Conservation (phyloP, 2,329 filamentous ascomycete species). For the Stagonosporopsis vannaccii region DNA sequence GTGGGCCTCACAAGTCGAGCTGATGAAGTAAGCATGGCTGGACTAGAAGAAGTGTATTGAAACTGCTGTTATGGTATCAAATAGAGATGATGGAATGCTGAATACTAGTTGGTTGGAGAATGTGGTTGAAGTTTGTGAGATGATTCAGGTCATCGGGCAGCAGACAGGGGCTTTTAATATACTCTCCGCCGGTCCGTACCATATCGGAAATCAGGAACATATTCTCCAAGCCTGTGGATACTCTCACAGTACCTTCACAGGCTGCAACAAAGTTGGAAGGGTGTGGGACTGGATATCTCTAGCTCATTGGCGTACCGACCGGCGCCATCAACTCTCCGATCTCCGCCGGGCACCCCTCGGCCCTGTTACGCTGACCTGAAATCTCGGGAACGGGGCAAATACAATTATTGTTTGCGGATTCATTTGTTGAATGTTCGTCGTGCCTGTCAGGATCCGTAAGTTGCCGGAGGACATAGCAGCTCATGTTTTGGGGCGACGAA, state of each 20-base stretch:
- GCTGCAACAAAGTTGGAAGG: background rate
- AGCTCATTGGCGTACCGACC: background rate
- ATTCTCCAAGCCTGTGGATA: background rate
- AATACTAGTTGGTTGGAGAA: background rate
- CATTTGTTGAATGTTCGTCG: background rate
- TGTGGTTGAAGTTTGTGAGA: background rate
- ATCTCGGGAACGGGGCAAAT: background rate
- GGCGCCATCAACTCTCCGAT: background rate
- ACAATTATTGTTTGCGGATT: too few species aligned
- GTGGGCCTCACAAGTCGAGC: background rate
- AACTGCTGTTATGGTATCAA: background rate
- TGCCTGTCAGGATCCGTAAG: background rate
- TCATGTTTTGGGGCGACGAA: background rate
- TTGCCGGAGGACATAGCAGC: background rate
- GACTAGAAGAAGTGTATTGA: background rate
- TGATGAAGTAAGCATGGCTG: background rate
- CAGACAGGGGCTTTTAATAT: background rate
- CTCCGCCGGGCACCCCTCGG: background rate
- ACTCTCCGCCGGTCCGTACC: background rate
- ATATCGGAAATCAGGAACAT: background rate
- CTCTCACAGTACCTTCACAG: background rate
- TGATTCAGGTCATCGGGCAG: background rate
- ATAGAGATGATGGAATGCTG: too few species aligned
- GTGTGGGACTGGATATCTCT: background rate
- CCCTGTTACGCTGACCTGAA: background rate